Conservation (phyloP, 2,329 filamentous ascomycete species). For the Diplodia corticola region DNA sequence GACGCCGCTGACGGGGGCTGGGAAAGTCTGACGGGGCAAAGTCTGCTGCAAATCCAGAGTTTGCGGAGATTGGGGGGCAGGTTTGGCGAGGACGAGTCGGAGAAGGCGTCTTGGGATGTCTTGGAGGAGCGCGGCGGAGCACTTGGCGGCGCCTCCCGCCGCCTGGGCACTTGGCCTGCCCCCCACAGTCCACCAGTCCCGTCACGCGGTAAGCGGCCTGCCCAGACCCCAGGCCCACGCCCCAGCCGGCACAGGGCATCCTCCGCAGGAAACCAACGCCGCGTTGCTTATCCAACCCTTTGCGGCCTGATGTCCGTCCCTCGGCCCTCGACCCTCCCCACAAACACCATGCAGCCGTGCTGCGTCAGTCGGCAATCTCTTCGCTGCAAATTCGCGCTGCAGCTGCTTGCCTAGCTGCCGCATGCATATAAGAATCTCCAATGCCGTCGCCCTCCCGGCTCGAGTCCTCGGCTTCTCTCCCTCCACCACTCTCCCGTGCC, state of each 20-base stretch:
- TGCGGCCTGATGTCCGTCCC: slow-evolving; percentile 5
- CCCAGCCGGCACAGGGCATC: slow-evolving; percentile 13
- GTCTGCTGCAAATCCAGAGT: neutral
- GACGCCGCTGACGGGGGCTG: neutral
- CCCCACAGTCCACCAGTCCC: slow-evolving; percentile 5
- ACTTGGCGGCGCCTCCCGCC: slow-evolving; percentile 11
- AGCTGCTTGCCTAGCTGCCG: slow-evolving; percentile 1
- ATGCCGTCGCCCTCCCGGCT: neutral
- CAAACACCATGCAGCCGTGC: slow-evolving; percentile 10
- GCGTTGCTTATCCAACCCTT: slow-evolving; percentile 15
- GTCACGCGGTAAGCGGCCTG: neutral
- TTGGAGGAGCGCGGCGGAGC: slow-evolving; percentile 15
- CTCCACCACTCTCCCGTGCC: neutral
- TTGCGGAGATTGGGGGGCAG: neutral
- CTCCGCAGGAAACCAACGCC: slow-evolving; percentile 17
- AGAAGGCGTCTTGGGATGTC: slow-evolving; percentile 10
- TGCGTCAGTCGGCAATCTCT: slow-evolving; percentile 13
- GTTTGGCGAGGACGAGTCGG: slow-evolving; percentile 12
- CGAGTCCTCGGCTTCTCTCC: neutral
- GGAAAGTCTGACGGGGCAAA: slow-evolving; percentile 9
- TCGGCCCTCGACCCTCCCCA: slow-evolving; percentile 15
- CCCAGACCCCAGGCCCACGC: slow-evolving; percentile 9
- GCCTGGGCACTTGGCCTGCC: slow-evolving; percentile 7
- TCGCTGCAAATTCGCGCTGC: slow-evolving; percentile 11
- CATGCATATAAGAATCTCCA: neutral